Conservation (phyloP, 768 basidiomycete species). For the Boletellus emodensis region DNA sequence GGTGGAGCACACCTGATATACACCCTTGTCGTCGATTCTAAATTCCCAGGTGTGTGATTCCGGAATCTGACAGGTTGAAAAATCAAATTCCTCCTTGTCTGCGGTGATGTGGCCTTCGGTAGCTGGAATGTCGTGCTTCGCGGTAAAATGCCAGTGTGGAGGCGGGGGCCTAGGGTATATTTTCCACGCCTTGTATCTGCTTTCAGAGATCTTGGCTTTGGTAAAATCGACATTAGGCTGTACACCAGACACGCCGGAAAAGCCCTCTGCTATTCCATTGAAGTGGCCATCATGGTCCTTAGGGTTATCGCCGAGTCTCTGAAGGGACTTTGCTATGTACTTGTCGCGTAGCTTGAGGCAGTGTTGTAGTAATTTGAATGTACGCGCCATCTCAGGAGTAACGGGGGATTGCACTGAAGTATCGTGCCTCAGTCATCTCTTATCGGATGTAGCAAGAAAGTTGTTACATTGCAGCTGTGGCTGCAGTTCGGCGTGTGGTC, state of each 20-base stretch:
- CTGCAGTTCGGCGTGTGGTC: conserved; percentile 28
- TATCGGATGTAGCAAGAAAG: background rate
- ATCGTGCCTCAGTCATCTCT: conserved; percentile 3
- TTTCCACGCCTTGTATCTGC: conserved; percentile 63
- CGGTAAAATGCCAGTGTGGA: conserved; percentile 91
- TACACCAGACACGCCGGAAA: conserved; percentile 63
- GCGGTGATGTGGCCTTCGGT: conserved; percentile 30
- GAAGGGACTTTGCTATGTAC: conserved; percentile 83
- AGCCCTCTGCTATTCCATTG: conserved; percentile 57
- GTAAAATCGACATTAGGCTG: conserved; percentile 53
- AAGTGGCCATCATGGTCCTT: conserved; percentile 84
- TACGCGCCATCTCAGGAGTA: conserved; percentile 40
- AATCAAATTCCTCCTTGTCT: conserved; percentile 54
- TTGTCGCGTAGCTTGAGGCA: conserved; percentile 94
- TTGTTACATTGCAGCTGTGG: conserved; percentile 31
- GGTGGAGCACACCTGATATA: conserved; percentile 76
- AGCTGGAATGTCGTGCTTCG: conserved; percentile 45
- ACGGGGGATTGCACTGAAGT: conserved; percentile 22
- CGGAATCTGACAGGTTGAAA: conserved; percentile 74
- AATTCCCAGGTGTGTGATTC: conserved; percentile 59
- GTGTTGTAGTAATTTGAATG: conserved; percentile 71
- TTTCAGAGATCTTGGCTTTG: conserved; percentile 20
- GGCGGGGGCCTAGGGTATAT: conserved; percentile 93
- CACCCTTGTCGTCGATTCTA: conserved; percentile 80
- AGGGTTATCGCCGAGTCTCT: conserved; percentile 93